Base-by-base conservation (phyloP, 768 basidiomycete species). In the Hypholoma fasciculare region DNA sequence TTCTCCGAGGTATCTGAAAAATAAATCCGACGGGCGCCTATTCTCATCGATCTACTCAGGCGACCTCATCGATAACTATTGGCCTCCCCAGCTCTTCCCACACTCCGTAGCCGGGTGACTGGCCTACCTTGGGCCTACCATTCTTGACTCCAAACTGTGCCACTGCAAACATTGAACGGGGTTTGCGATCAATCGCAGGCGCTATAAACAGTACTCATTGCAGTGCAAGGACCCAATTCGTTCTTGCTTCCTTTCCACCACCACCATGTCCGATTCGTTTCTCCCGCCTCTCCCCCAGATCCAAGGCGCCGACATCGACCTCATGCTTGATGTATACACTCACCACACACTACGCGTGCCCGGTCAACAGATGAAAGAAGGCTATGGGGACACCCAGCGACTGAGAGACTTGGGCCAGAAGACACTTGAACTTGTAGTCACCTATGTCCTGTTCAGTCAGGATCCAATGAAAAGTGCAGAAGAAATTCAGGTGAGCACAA, bases 361-460 rank as follows among this genome's bases (percentile, higher is more conserved):
- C 7, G 63, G 63, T 11, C 63, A 68, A 4, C 53, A 57, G 3
- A 49, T 69, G 61, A 79, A 78, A 27, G 72, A 79, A 4, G 77
- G 80, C 42, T 86, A 86, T 62, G 85, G 86, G 11, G 83, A 85
- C 63, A 78, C 76, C 19, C 79, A 83, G 20, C 83, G 89, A 46
- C 78, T 91, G 12, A 80, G 80, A 6, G 78, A 79, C 46, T 74
- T 90, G 11, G 89, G 89, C 7, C 66, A 72, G 50, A 77, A 73
- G 57, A 79, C 81, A 4, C 72, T 89, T 38, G 74, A 82, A 37
- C 72, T 87, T 61, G 77, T 73, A 3, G 77, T 86, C 47, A 82
- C 83, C 54, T 74, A 74, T 61, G 77, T 80, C 55, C 67, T 82
- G 20, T 88, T 82, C 64, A 66, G 64, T 14, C 74, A 76, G 62